Evolutionary conservation across 2,329 filamentous ascomycete genomes (phyloP).

Genomic region (Cytospora piceae): DNA sequence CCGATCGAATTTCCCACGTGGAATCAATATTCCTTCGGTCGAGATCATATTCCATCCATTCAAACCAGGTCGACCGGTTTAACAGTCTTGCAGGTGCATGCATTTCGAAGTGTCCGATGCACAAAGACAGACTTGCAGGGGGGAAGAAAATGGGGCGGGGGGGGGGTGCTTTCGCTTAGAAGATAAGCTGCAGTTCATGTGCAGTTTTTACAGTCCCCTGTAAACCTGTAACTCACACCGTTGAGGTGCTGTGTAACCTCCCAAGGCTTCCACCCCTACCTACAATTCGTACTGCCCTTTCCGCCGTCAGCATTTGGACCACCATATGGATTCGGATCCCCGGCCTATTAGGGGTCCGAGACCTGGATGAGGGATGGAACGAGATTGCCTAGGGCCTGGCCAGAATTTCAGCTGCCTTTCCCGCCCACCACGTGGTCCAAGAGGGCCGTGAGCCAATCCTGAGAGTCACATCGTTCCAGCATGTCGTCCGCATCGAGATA

Average conservation of each 20-base stretch:
- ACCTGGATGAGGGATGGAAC: neutral
- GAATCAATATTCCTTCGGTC: neutral
- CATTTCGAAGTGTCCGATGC: neutral
- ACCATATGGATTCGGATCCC: neutral
- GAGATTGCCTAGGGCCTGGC: neutral
- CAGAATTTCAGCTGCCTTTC: neutral
- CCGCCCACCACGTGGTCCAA: neutral
- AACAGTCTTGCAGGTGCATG: neutral
- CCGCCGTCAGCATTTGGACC: neutral
- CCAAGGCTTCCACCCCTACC: neutral
- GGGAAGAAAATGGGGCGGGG: neutral
- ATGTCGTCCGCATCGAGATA: neutral
- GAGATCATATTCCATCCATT: neutral
- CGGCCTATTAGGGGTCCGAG: neutral
- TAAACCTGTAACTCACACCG: neutral
- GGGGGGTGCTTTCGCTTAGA: neutral
- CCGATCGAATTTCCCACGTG: neutral
- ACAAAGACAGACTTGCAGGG: neutral
- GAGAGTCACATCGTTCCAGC: constrained; percentile 1
- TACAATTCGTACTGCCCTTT: neutral
- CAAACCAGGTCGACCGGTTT: neutral
- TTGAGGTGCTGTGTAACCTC: neutral
- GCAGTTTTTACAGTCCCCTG: neutral
- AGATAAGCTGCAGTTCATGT: neutral
- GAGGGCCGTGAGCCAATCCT: neutral